Conservation (phyloP, 2,329 filamentous ascomycete species). For the Camptophora hylomeconis region DNA sequence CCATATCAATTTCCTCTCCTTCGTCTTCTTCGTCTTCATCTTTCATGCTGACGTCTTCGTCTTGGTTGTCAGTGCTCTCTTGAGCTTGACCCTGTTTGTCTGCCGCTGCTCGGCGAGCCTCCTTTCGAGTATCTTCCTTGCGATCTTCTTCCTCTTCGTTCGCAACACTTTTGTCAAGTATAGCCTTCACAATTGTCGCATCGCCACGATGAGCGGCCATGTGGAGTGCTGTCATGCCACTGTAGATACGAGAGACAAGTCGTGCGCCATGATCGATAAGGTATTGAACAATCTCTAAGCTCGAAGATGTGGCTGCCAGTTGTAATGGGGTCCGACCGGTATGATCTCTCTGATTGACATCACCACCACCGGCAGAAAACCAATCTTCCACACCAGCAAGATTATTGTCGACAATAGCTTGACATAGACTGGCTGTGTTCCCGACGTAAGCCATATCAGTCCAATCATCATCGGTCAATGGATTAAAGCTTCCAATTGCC, state of each 20-base stretch:
- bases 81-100: too few species aligned
- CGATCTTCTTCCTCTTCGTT: conserved; percentile 55
- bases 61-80: neutral
- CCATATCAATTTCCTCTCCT: conserved; percentile 23
- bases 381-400: conserved; percentile 58
- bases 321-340: conserved; percentile 70
- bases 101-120: conserved; percentile 10
- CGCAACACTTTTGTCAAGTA: conserved; percentile 59
- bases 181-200: conserved; percentile 53
- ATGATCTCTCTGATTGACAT: conserved; percentile 63
- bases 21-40: conserved; percentile 15
- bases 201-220: conserved; percentile 61
- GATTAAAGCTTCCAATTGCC: conserved; percentile 60
- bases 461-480: conserved; percentile 71
- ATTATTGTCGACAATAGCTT: conserved; percentile 67
- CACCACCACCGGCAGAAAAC: conserved; percentile 44
- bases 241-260: conserved; percentile 60
- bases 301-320: conserved; percentile 57
- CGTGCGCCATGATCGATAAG: conserved; percentile 62
- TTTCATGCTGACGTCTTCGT: conserved; percentile 4
- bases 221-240: conserved; percentile 73
- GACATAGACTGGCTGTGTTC: conserved; percentile 62
- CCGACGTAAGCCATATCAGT: conserved; percentile 85
- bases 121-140: conserved; percentile 17
- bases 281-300: conserved; percentile 54